A percentile compares a stretch with the other conserved stretches of the same genome.
Evolutionary conservation across 2,329 filamentous ascomycete genomes (phyloP).

Genomic region (Calonectria pseudoturangicola): DNA sequence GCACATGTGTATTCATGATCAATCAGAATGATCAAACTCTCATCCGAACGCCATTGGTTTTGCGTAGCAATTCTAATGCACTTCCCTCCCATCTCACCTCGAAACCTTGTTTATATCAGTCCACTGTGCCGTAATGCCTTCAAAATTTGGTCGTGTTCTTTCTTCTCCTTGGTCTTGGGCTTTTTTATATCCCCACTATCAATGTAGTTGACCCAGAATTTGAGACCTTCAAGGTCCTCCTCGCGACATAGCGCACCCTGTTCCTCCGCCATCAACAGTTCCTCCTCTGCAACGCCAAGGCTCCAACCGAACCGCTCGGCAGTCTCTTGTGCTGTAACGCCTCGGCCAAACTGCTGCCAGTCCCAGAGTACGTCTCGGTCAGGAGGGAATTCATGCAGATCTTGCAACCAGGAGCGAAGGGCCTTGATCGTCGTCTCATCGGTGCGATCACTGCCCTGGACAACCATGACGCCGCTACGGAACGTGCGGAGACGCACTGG

Average conservation of each 20-base stretch:
- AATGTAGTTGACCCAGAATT: constrained; percentile 92
- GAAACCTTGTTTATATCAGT: constrained; percentile 43
- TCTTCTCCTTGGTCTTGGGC: constrained; percentile 53
- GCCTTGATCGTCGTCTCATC: constrained; percentile 91
- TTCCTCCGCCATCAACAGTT: constrained; percentile 98
- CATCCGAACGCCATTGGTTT: constrained; percentile 27
- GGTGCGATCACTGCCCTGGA: constrained; percentile 90
- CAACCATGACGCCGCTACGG: constrained; percentile 94
- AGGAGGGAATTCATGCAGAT: constrained; percentile 80
- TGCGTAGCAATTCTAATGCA: constrained; percentile 32
- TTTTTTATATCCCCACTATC: constrained; percentile 64
- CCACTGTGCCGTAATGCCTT: constrained; percentile 67
- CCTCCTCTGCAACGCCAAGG: constrained; percentile 94
- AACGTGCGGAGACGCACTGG: constrained; percentile 92
- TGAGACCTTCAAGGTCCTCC: constrained; percentile 91
- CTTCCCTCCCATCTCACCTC: not conserved
- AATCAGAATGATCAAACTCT: not conserved
- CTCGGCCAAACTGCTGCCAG: constrained; percentile 85
- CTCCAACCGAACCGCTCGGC: constrained; percentile 97
- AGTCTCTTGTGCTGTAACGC: constrained; percentile 91
- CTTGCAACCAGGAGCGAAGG: constrained; percentile 84
- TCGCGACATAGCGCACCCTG: constrained; percentile 91
- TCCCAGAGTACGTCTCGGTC: constrained; percentile 83
- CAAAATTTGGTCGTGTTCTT: constrained; percentile 64
- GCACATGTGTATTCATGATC: constrained; percentile 3